Conservation (phyloP, 2,329 filamentous ascomycete genomes). For the Davidsoniella virescens region DNA sequence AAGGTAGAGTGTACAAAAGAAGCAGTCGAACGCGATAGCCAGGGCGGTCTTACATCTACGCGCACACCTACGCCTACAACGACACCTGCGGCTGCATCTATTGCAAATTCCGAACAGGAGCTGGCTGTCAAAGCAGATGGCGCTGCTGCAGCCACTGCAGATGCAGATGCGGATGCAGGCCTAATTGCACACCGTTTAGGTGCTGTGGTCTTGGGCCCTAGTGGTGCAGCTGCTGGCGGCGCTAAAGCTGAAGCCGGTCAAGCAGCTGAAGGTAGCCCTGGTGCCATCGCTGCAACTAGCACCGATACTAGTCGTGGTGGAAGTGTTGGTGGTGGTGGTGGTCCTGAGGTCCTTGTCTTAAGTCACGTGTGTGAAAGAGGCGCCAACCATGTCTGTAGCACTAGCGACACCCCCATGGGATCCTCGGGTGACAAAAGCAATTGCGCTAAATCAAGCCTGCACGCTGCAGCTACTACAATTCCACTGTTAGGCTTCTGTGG, state of each 20-base stretch:
- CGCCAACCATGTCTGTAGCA: not conserved
- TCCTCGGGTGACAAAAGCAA: too few species aligned
- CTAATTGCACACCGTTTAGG: constrained; percentile 6
- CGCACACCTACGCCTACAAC: not conserved
- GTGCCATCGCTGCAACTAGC: not conserved
- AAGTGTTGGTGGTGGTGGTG: not conserved
- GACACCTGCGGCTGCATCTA: not conserved
- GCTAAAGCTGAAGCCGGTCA: constrained; percentile 4
- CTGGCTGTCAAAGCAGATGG: constrained; percentile 1
- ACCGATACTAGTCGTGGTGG: not conserved
- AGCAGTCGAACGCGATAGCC: constrained; percentile 37
- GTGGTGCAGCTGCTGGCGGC: not conserved
- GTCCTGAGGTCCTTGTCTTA: too few species aligned
- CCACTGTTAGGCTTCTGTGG: too few species aligned
- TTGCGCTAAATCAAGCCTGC: too few species aligned
- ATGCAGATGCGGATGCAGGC: not conserved
- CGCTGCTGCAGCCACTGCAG: not conserved
- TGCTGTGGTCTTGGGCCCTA: constrained; percentile 3
- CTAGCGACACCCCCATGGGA: not conserved
- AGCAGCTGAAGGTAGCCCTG: not conserved
- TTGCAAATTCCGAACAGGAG: not conserved
- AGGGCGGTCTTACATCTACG: constrained; percentile 25
- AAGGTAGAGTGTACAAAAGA: constrained; percentile 26
- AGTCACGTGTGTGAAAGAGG: too few species aligned
- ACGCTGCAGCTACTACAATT: too few species aligned